Conservation (phyloP, 805 yeast genomes). For the Pichia paraexigua region DNA sequence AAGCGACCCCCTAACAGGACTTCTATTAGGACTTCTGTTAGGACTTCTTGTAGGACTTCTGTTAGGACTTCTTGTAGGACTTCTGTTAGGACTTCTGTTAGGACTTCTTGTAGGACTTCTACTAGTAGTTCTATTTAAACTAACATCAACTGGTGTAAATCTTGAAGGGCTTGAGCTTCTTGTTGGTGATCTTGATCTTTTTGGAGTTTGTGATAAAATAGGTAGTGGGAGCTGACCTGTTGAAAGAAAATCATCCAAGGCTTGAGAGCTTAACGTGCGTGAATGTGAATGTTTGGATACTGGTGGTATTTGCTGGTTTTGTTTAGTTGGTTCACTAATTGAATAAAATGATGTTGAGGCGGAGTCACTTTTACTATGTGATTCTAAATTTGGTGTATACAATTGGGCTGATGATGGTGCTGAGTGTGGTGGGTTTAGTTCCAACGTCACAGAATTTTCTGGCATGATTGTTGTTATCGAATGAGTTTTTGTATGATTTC, state of each 20-base stretch:
- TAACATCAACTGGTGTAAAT: not conserved
- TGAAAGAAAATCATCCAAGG: conserved; percentile 24
- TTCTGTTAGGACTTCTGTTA: conserved; percentile 1
- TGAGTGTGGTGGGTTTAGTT: not conserved
- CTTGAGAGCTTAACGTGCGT: conserved; percentile 19
- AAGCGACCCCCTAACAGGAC: not conserved
- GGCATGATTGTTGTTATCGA: not conserved
- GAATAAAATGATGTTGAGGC: conserved; percentile 9
- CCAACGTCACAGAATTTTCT: not conserved
- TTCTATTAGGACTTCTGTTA: not conserved
- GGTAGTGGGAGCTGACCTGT: conserved; percentile 17
- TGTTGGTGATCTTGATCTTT: not conserved
- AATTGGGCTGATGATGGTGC: not conserved
- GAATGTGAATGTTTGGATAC: conserved; percentile 16
- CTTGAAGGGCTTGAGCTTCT: conserved; percentile 9
- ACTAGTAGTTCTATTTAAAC: not conserved
- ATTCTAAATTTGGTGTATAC: not conserved
- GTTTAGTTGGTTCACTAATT: conserved; percentile 16
- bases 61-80: conserved; percentile 7
- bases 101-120: conserved; percentile 4
- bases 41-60: not conserved
- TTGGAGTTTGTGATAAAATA: not conserved
- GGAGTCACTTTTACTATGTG: not conserved
- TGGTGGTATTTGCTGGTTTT: conserved; percentile 12
- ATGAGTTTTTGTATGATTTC: not conserved